Base-by-base conservation (phyloP, 1,284 basidiomycete species). In the Tylopilus orsonianus region DNA sequence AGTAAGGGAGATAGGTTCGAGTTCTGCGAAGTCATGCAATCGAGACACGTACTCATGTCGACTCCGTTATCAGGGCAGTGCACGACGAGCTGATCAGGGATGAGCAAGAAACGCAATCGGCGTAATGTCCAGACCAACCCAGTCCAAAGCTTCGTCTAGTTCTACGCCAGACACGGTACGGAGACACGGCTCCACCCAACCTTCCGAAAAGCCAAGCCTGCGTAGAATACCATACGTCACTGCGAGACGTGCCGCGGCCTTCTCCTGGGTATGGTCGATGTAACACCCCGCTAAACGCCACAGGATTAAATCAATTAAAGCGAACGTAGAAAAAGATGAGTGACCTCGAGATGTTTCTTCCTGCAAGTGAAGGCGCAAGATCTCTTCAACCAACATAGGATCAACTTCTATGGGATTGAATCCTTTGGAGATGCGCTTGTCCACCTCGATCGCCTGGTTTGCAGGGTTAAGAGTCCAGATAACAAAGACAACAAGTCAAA, bases 61-160 rank as follows among this genome's bases (percentile, higher is more conserved):
- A 88, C 69, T 56, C 91, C 89, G 18, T 82, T 79, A 52, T 85
- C 81, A 2, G 78, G 65, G 57, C 85, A 85, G 65, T 87, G 78
- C 4, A 85, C 61, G 67, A 79, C 83, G 49, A 94, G 75, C 91
- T 93, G 53, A 53, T 58, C 3, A 18, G 8, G 18, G 6, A 16
- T 68, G 24, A 65, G 54, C 8, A 30, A 41, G 16, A 37, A 8
- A 40, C 4, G 23, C 8, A 9, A 34, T 43, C 13, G 18, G 10
- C 12, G 1, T 20, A 26, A 36, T 27, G 22, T 27, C 19, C 36
- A 20, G 24, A 64, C 83, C 52, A 58, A 95, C 93, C 93, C 93
- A 97, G 61, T 93, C 89, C 48, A 91, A 77, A n/a, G 90, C 93
- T 48, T 95, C 90, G 18, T 97, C 93, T 34, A 97, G 75, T 7